Base-by-base conservation (phyloP, 345 rosid genomes). In the Nasturtium officinale region DNA sequence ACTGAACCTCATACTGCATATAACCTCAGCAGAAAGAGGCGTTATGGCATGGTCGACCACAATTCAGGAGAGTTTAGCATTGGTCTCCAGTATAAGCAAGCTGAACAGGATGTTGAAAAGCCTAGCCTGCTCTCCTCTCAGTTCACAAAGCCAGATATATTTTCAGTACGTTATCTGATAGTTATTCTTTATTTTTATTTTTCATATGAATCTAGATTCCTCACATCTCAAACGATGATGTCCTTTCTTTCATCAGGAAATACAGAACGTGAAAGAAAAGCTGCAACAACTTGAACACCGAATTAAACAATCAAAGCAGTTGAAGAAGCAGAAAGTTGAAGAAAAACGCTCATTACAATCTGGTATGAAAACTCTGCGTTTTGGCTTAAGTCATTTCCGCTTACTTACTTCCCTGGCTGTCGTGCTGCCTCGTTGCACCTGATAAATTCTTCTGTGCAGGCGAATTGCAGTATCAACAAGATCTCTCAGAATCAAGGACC, bases 251-350 rank as follows among this genome's bases (percentile, higher is more conserved):
- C 25, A 45, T 65, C 56, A 79, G 83, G 81, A 79, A 66, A 74
- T 79, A 28, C 61, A 42, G 43, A 73, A 26, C 66, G 30, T 79
- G 55, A 82, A 79, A 69, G 77, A 82, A 73, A 82, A 78, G 77
- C 42, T 79, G 75, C 69, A 42, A 42, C 76, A 79, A 63, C 69
- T 79, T 16, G 83, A 82, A 59, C 37, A 51, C 75, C 75, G 47
- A 72, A 70, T 79, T 47, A 12, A 29, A 45, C 76, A 59, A 52
- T 38, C 79, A 9, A 79, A 79, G 77, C 79, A 61, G 69, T 2
- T 38, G 72, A 67, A 77, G 61, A 77, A 60, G 61, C 65, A 57
- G 61, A 79, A 74, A 61, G 59, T 45, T 61, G 80, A 42, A 57
- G 63, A 61, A 71, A 53, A 52, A 74, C 1, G 8, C 56, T 51